These are phyloP conservation scores for Tillandsia fasciculata DNA, from an alignment of 176 grass and related monocot species.

Conservation along the genomic window DNA sequence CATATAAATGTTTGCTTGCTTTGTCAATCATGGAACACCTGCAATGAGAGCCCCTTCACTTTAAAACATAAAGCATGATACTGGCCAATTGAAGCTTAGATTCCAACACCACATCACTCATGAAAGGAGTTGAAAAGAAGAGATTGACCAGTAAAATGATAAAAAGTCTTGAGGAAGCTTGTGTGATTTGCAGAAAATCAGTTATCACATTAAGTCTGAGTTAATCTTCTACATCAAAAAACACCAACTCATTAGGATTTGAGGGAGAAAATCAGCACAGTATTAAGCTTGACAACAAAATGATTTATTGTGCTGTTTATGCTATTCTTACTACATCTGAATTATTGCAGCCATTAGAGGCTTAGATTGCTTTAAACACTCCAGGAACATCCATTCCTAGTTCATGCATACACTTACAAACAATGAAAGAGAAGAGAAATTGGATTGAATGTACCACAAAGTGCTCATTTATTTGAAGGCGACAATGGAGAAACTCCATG, in stretches of 20 bases:
- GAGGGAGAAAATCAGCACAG: neutral
- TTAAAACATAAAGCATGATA: neutral
- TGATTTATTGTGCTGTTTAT: neutral
- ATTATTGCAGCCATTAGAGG: neutral
- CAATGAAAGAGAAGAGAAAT: neutral
- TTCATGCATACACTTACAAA: neutral
- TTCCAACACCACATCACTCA: neutral
- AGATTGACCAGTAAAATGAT: neutral
- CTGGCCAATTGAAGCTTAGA: neutral
- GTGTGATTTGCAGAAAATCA: neutral
- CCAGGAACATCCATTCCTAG: too few relatives aligned
- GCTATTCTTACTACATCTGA: neutral
- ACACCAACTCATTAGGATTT: too few relatives aligned
- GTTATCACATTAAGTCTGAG: too few relatives aligned
- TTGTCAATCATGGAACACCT: too few relatives aligned
- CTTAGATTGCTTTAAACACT: neutral
- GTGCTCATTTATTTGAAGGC: neutral
- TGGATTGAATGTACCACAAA: neutral
- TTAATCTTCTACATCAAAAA: too few relatives aligned
- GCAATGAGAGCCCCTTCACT: neutral
- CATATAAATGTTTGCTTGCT: too few relatives aligned
- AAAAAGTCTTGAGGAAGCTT: neutral
- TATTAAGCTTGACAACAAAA: neutral
- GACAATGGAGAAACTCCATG: neutral
- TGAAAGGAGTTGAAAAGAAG: neutral